A percentile compares a stretch with the other conserved stretches of the same genome.
Evolutionary conservation across 805 yeast species (phyloP).

Genomic region (Saccharomycopsis sp.): DNA sequence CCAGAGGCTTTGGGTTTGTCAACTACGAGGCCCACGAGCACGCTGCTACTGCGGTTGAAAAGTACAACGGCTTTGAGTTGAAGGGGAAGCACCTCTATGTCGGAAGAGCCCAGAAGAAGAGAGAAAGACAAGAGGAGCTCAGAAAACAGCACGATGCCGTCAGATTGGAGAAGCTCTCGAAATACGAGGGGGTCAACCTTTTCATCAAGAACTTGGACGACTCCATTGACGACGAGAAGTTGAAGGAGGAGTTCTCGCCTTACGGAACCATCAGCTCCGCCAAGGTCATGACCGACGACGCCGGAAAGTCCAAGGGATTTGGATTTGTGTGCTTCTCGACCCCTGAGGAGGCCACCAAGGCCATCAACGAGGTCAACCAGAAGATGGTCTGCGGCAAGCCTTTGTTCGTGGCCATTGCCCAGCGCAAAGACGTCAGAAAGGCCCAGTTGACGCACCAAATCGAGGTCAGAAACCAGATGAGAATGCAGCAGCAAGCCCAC

Average conservation of each 20-base stretch:
- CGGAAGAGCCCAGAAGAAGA: conserved; percentile 98
- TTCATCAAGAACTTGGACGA: conserved; percentile 96
- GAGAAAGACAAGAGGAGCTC: conserved; percentile 94
- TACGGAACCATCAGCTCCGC: conserved; percentile 95
- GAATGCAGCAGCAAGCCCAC: conserved; percentile 91
- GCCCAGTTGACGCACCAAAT: conserved; percentile 95
- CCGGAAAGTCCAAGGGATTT: conserved; percentile 94
- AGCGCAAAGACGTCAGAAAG: conserved; percentile 96
- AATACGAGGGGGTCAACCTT: conserved; percentile 96
- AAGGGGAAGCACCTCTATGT: conserved; percentile 84
- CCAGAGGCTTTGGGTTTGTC: conserved; percentile 94
- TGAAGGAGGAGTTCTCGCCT: conserved; percentile 86
- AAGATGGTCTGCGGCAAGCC: conserved; percentile 94
- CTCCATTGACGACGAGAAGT: conserved; percentile 80
- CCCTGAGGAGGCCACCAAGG: conserved; percentile 99
- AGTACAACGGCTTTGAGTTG: conserved; percentile 78
- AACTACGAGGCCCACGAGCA: conserved; percentile 82
- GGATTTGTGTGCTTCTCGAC: conserved; percentile 97
- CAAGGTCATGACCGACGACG: conserved; percentile 91
- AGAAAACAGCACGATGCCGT: conserved; percentile 90
- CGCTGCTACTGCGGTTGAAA: conserved; percentile 89
- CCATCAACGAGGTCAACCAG: conserved; percentile 97
- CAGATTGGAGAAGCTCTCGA: conserved; percentile 83
- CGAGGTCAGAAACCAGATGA: conserved; percentile 96
- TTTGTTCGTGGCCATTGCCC: conserved; percentile 96